Percentiles rank a stretch among this genome's conserved stretches.
Evolutionary conservation across 768 basidiomycete species (phyloP).

Genomic region (Xerocomellus intermedius): DNA sequence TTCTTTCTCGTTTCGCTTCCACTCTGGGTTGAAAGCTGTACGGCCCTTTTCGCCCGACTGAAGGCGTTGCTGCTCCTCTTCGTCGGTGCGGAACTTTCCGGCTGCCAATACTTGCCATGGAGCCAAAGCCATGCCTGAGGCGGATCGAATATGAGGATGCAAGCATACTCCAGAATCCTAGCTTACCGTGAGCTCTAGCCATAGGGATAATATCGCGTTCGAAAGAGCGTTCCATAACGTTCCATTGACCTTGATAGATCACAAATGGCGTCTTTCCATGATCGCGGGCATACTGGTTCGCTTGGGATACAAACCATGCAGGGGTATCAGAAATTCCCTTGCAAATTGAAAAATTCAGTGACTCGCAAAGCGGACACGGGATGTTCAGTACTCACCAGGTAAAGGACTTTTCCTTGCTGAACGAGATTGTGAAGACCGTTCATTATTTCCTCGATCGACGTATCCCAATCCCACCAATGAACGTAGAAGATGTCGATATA

Average conservation of each 20-base stretch:
- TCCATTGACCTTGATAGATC: slow-evolving; percentile 50
- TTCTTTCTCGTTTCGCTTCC: slow-evolving; percentile 36
- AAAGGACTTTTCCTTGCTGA: slow-evolving; percentile 43
- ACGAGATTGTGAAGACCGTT: slow-evolving; percentile 44
- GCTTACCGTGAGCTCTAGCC: slow-evolving; percentile 16
- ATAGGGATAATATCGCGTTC: slow-evolving; percentile 51
- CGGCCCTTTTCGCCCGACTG: too few relatives aligned
- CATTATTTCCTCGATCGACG: slow-evolving; percentile 46
- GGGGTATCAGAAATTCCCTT: slow-evolving; percentile 41
- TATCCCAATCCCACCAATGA: slow-evolving; percentile 51
- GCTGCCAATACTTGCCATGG: slow-evolving; percentile 36
- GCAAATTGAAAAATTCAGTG: not conserved
- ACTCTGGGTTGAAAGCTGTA: slow-evolving; percentile 11
- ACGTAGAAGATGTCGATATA: slow-evolving; percentile 59
- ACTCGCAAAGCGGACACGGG: too few relatives aligned
- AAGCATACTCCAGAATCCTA: too few relatives aligned
- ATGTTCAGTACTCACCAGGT: slow-evolving; percentile 27
- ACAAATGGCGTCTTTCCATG: slow-evolving; percentile 50
- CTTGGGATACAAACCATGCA: slow-evolving; percentile 47
- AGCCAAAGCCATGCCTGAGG: slow-evolving; percentile 29
- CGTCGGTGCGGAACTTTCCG: slow-evolving; percentile 30
- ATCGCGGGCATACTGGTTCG: slow-evolving; percentile 41
- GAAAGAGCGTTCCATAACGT: slow-evolving; percentile 42
- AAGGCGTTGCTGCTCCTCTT: slow-evolving; percentile 28
- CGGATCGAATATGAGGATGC: slow-evolving; percentile 23